Conservation (phyloP, 1,284 basidiomycete genomes). For the Pterula multifida region DNA sequence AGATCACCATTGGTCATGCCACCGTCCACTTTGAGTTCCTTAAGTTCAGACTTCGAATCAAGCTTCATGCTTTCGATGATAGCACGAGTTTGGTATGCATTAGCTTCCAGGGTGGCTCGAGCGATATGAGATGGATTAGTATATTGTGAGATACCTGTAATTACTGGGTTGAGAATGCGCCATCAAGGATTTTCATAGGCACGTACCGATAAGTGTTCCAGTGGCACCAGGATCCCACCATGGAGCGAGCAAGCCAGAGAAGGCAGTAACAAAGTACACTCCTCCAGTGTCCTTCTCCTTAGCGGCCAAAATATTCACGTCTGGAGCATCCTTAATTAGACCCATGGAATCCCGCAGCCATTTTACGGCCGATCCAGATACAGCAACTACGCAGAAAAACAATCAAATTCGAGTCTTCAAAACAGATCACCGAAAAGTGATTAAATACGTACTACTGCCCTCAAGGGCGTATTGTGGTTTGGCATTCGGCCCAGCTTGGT, state of each 20-base stretch:
- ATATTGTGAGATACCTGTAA: conserved; percentile 71
- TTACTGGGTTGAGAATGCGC: conserved; percentile 2
- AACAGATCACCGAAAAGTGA: too few relatives aligned
- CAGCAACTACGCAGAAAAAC: conserved; percentile 52
- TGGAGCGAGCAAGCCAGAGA: conserved; percentile 85
- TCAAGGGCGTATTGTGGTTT: conserved; percentile 90
- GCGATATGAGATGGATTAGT: conserved; percentile 92
- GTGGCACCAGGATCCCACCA: conserved; percentile 88
- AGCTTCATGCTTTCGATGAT: conserved; percentile 90
- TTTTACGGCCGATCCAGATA: conserved; percentile 91
- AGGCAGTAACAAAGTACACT: conserved; percentile 96
- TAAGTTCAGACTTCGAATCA: conserved; percentile 66
- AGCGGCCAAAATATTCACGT: conserved; percentile 81
- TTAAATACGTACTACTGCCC: conserved; percentile 65
- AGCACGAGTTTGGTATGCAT: conserved; percentile 83
- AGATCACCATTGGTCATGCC: conserved; percentile 89
- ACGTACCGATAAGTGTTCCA: conserved; percentile 68
- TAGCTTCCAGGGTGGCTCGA: conserved; percentile 88
- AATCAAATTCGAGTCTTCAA: conserved; percentile 5
- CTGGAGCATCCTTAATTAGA: conserved; percentile 69
- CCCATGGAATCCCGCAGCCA: conserved; percentile 91
- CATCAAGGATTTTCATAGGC: background rate
- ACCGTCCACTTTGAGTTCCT: conserved; percentile 86
- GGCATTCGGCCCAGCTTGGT: conserved; percentile 71
- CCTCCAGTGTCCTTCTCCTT: conserved; percentile 78